phyloP scores from a whole-genome alignment of 345 rosid species.

The Jatropha curcas region DNA sequence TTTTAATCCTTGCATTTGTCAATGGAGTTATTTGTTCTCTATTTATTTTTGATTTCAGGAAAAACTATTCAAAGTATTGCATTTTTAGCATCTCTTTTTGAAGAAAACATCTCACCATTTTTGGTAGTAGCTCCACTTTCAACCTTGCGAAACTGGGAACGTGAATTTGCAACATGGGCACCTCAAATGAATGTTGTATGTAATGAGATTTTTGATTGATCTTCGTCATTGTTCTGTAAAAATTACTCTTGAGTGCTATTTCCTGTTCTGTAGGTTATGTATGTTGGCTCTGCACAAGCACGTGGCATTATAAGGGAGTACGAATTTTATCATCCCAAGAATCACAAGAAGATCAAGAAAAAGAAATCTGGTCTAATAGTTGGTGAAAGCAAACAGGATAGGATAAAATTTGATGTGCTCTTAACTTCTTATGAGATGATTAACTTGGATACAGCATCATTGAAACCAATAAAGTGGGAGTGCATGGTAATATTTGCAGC shows the following conservation, averaged over 20 bases:
- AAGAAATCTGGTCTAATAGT: slow-evolving; percentile 84
- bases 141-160: slow-evolving; percentile 96
- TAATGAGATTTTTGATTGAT: slow-evolving; percentile 15
- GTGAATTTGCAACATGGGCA: slow-evolving; percentile 98
- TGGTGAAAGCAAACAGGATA: slow-evolving; percentile 85
- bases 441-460: slow-evolving; percentile 71
- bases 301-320: slow-evolving; percentile 90
- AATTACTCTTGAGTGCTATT: slow-evolving; percentile 15
- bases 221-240: not conserved
- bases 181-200: slow-evolving; percentile 99
- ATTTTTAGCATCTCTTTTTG: slow-evolving; percentile 88
- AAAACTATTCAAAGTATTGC: slow-evolving; percentile 99
- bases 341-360: slow-evolving; percentile 72
- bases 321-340: slow-evolving; percentile 82
- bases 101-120: slow-evolving; percentile 63
- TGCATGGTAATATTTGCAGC: slow-evolving; percentile 75
- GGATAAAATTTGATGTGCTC: slow-evolving; percentile 97
- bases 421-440: slow-evolving; percentile 98
- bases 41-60: slow-evolving; percentile 52
- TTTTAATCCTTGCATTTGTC: slow-evolving; percentile 11
- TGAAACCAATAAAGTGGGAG: slow-evolving; percentile 95
- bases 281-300: slow-evolving; percentile 82
- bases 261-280: slow-evolving; percentile 71
- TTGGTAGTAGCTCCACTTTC: slow-evolving; percentile 99
- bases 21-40: not conserved